Percentiles rank a stretch among this genome's conserved stretches.
Conservation (phyloP, 371 early-diverging fungal species). For the Apophysomyces ossiformis region DNA sequence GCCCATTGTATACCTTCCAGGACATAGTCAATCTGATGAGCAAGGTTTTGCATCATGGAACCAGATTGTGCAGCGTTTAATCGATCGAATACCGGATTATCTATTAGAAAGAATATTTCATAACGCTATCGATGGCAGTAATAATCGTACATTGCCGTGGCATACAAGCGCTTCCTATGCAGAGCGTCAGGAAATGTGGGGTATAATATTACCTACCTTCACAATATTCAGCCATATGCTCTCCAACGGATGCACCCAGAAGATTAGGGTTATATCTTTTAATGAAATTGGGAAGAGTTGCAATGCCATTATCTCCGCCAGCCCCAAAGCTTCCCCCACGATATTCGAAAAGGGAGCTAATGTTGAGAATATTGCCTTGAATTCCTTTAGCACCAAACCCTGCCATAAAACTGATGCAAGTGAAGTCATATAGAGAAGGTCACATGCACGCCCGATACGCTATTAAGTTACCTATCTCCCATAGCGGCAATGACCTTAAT, state of each 20-base stretch:
- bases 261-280: conserved; percentile 39
- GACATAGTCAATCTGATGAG: conserved; percentile 41
- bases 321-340: conserved; percentile 51
- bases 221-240: conserved; percentile 38
- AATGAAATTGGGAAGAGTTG: conserved; percentile 45
- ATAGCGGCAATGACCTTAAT: conserved; percentile 26
- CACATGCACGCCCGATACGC: background rate
- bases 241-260: conserved; percentile 40
- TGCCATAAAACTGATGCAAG: conserved; percentile 36
- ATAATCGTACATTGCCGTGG: background rate
- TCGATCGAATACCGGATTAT: conserved; percentile 29
- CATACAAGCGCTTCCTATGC: conserved; percentile 20
- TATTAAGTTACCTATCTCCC: conserved; percentile 38
- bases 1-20: conserved; percentile 21
- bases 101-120: background rate
- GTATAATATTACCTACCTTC: conserved; percentile 27
- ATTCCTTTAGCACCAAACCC: conserved; percentile 37
- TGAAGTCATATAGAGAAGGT: background rate
- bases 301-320: conserved; percentile 47
- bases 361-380: conserved; percentile 19
- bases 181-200: conserved; percentile 26
- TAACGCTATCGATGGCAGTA: background rate
- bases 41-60: conserved; percentile 36
- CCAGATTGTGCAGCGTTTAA: conserved; percentile 53
- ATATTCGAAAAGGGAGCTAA: conserved; percentile 31